Evolutionary conservation across 495 filamentous ascomycete genomes (phyloP).

Genomic region (Penicillium odoratum): DNA sequence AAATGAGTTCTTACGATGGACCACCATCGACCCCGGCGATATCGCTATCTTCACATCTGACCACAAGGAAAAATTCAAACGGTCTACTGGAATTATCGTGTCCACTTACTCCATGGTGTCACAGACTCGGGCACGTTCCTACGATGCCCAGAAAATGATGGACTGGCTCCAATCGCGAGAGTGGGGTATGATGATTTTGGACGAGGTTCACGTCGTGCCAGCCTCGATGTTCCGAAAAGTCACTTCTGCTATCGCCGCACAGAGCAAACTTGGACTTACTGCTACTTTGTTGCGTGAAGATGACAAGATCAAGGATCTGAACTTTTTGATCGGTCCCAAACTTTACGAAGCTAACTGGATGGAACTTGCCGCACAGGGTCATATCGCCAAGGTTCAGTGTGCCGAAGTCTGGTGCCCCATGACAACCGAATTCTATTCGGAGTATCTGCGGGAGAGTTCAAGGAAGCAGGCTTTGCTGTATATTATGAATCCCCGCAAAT

Average conservation of each 20-base stretch:
- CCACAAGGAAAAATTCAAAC: constrained; percentile 83
- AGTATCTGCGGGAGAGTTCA: constrained; percentile 77
- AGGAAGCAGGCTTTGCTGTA: constrained; percentile 75
- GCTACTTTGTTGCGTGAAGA: constrained; percentile 94
- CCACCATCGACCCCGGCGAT: constrained; percentile 90
- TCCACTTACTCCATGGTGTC: constrained; percentile 99
- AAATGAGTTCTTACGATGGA: constrained; percentile 95
- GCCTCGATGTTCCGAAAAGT: constrained; percentile 94
- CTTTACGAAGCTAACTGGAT: constrained; percentile 99
- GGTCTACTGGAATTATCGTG: constrained; percentile 92
- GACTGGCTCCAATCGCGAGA: constrained; percentile 87
- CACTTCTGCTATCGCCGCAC: constrained; percentile 85
- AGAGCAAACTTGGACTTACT: constrained; percentile 95
- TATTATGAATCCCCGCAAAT: constrained; percentile 97
- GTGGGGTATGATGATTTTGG: constrained; percentile 97
- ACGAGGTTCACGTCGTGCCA: constrained; percentile 98
- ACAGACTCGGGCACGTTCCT: constrained; percentile 77
- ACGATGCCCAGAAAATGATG: constrained; percentile 98
- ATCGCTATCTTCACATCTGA: constrained; percentile 95
- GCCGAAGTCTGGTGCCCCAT: constrained; percentile 99
- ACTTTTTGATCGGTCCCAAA: constrained; percentile 97
- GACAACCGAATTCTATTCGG: constrained; percentile 96
- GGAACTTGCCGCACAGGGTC: constrained; percentile 94
- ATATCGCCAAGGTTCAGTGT: constrained; percentile 97
- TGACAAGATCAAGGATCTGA: constrained; percentile 96